Conservation (phyloP, 805 yeast genomes). For the Candida sithepensis region DNA sequence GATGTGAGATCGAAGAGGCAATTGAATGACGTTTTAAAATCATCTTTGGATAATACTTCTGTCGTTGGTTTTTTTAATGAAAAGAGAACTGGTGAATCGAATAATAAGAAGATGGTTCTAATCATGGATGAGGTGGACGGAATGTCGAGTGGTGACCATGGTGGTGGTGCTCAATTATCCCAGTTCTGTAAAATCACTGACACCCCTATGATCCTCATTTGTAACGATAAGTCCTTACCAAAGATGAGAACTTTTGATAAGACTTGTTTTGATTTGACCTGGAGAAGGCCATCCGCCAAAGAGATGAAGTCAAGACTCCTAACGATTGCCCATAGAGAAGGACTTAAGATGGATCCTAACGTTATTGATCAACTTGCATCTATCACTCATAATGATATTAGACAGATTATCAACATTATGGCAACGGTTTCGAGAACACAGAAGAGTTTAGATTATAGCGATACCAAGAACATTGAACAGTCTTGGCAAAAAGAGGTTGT, state of each 20-base stretch:
- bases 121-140: conserved; percentile 99
- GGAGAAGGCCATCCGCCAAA: conserved; percentile 82
- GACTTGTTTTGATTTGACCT: conserved; percentile 72
- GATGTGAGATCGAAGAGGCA: conserved; percentile 87
- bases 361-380: conserved; percentile 81
- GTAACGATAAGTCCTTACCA: conserved; percentile 89
- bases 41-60: conserved; percentile 76
- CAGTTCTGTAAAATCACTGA: conserved; percentile 79
- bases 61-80: conserved; percentile 69
- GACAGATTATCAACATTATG: conserved; percentile 88
- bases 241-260: conserved; percentile 96
- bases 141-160: conserved; percentile 98
- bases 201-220: conserved; percentile 88
- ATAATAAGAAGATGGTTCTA: conserved; percentile 61
- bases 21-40: conserved; percentile 63
- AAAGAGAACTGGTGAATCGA: conserved; percentile 16
- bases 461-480: conserved; percentile 57
- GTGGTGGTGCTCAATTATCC: conserved; percentile 95
- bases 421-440: conserved; percentile 80
- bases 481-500: conserved; percentile 90
- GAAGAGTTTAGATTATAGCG: conserved; percentile 56
- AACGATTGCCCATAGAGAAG: conserved; percentile 87
- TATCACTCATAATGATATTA: conserved; percentile 84
- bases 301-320: conserved; percentile 80
- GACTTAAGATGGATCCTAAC: conserved; percentile 72